These are phyloP conservation scores for Fusarium praegraminearum DNA, from an alignment of 2,329 filamentous ascomycete species.

Conservation along the genomic window DNA sequence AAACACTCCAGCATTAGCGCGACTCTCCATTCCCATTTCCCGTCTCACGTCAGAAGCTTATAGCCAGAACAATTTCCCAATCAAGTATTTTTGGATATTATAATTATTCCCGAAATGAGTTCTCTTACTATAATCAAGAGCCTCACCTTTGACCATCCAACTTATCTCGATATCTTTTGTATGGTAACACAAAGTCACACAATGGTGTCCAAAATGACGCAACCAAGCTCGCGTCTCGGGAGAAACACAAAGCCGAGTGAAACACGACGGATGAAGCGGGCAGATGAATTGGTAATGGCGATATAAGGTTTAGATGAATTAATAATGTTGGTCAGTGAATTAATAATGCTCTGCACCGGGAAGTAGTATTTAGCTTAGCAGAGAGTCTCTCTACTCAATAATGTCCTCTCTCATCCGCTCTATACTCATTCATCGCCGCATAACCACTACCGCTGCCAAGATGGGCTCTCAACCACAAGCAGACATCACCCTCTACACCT, in stretches of 20 bases:
- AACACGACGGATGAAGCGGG: conserved; percentile 10
- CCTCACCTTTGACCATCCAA: neutral
- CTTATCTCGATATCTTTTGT: neutral
- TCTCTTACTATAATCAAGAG: neutral
- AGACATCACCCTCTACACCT: conserved; percentile 75
- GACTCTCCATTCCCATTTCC: neutral
- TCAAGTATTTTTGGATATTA: too few relatives aligned
- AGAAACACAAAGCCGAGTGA: conserved; percentile 5
- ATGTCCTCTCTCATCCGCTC: neutral
- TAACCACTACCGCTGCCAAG: conserved; percentile 11
- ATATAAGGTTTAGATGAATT: neutral
- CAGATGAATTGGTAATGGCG: conserved; percentile 26
- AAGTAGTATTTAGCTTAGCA: too few relatives aligned
- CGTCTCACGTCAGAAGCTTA: conserved; percentile 32
- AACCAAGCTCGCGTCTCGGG: conserved; percentile 24
- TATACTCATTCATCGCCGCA: neutral
- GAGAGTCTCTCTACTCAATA: neutral
- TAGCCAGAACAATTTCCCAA: neutral
- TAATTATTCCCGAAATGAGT: too few relatives aligned
- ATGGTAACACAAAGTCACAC: neutral
- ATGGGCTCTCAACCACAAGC: conserved; percentile 39
- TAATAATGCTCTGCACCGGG: too few relatives aligned
- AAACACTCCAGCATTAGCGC: conserved; percentile 1
- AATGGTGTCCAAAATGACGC: conserved; percentile 14
- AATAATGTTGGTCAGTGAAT: neutral